Evolutionary conservation across 2,329 filamentous ascomycete species (phyloP).

Genomic region (Waltergamsia citrina): DNA sequence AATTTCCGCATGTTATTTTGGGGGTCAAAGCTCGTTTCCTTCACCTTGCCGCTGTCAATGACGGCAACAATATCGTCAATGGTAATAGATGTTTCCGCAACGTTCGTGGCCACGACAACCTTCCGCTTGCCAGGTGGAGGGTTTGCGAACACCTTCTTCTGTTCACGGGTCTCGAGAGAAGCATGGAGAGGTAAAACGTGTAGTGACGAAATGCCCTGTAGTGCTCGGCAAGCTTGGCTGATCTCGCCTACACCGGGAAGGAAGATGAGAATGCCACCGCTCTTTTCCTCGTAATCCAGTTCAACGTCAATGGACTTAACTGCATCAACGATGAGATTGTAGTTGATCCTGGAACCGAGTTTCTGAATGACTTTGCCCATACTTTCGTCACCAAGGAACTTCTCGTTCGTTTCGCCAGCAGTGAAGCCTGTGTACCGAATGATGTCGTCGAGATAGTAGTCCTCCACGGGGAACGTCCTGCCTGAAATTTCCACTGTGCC

Average conservation of each 20-base stretch:
- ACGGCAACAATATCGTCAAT: conserved; percentile 96
- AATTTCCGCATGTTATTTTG: conserved; percentile 90
- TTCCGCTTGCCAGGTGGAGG: conserved; percentile 77
- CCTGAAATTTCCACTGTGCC: conserved; percentile 81
- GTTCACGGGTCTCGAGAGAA: conserved; percentile 79
- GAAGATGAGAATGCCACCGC: conserved; percentile 89
- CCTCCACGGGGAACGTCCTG: conserved; percentile 80
- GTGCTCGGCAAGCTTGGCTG: conserved; percentile 62
- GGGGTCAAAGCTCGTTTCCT: conserved; percentile 91
- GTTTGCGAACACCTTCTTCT: conserved; percentile 73
- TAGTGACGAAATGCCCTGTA: conserved; percentile 53
- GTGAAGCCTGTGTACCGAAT: conserved; percentile 69
- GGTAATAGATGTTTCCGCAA: conserved; percentile 96
- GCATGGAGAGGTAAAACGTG: conserved; percentile 86
- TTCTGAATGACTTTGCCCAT: conserved; percentile 64
- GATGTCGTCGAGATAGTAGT: conserved; percentile 85
- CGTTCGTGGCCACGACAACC: conserved; percentile 89
- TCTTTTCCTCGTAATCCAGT: conserved; percentile 51
- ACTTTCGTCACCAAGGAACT: conserved; percentile 37
- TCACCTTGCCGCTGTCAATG: conserved; percentile 90
- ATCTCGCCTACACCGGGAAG: conserved; percentile 90
- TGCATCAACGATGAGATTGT: conserved; percentile 72
- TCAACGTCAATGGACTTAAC: conserved; percentile 75
- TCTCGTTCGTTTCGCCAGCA: conserved; percentile 34
- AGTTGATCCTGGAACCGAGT: conserved; percentile 81